Conservation (phyloP, 805 yeast species). For the Teunomyces panamensis region DNA sequence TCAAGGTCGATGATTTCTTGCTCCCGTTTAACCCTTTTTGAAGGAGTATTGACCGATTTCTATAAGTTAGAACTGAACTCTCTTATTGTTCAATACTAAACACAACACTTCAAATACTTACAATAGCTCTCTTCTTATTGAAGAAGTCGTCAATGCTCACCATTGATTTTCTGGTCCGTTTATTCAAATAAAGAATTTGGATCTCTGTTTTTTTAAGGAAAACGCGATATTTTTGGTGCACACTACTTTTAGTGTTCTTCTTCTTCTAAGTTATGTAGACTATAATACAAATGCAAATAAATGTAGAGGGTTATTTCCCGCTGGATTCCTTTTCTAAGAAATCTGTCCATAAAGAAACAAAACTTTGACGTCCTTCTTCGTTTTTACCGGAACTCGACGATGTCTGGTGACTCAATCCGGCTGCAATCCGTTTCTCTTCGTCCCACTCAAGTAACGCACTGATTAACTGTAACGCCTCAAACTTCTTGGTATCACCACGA, state of each 20-base stretch:
- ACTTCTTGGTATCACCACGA: conserved; percentile 90
- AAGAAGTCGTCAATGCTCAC: conserved; percentile 10
- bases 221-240: not conserved
- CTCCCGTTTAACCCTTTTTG: not conserved
- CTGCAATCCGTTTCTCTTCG: conserved; percentile 69
- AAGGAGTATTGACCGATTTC: not conserved
- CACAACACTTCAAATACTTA: not conserved
- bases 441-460: conserved; percentile 87
- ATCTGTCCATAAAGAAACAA: conserved; percentile 78
- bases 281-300: not conserved
- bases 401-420: conserved; percentile 55
- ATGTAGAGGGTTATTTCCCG: not conserved
- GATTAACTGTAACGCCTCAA: conserved; percentile 83
- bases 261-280: not conserved
- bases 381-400: conserved; percentile 11
- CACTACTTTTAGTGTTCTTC: not conserved
- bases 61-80: too few species aligned
- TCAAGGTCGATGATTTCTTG: conserved; percentile 10
- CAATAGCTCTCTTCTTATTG: not conserved
- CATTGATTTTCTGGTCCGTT: not conserved
- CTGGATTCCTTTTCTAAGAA: conserved; percentile 69
- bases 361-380: conserved; percentile 43
- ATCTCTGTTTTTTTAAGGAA: not conserved
- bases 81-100: not conserved
- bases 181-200: too few species aligned